phyloP scores from a whole-genome alignment of 352 stramenopile genomes.

The Pythium sp. region DNA sequence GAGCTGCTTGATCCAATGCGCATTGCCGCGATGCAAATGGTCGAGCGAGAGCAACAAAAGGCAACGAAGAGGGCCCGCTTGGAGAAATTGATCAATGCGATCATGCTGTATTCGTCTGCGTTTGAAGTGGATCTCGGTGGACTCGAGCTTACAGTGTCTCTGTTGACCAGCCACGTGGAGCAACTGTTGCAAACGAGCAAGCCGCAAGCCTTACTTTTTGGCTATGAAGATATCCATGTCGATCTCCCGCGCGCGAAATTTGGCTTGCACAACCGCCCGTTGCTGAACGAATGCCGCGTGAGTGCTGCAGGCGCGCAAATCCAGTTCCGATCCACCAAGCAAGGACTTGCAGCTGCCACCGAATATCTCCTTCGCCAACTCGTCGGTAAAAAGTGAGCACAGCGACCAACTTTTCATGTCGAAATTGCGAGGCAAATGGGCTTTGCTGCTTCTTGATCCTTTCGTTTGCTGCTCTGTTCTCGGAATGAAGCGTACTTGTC shows the following conservation, averaged over 20 bases:
- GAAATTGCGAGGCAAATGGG: constrained; percentile 61
- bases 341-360: constrained; percentile 53
- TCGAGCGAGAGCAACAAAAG: constrained; percentile 20
- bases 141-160: constrained; percentile 43
- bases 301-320: constrained; percentile 37
- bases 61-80: constrained; percentile 26
- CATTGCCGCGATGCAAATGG: constrained; percentile 15
- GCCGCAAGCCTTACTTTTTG: constrained; percentile 22
- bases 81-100: constrained; percentile 49
- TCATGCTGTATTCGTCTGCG: constrained; percentile 49
- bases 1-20: constrained; percentile 6
- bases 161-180: constrained; percentile 49
- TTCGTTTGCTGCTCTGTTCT: constrained; percentile 10
- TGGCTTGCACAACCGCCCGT: constrained; percentile 44
- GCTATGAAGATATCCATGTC: constrained; percentile 44
- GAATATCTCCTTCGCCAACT: constrained; percentile 44
- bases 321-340: constrained; percentile 54
- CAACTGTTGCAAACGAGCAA: constrained; percentile 19
- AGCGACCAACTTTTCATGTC: constrained; percentile 29
- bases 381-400: constrained; percentile 14
- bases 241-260: constrained; percentile 24
- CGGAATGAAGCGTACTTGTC: neutral
- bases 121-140: constrained; percentile 47
- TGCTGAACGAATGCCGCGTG: constrained; percentile 54
- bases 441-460: constrained; percentile 15